These are phyloP conservation scores for Fabrea salina DNA, from an alignment of 169 alveolate genomes.

Conservation along the genomic window DNA sequence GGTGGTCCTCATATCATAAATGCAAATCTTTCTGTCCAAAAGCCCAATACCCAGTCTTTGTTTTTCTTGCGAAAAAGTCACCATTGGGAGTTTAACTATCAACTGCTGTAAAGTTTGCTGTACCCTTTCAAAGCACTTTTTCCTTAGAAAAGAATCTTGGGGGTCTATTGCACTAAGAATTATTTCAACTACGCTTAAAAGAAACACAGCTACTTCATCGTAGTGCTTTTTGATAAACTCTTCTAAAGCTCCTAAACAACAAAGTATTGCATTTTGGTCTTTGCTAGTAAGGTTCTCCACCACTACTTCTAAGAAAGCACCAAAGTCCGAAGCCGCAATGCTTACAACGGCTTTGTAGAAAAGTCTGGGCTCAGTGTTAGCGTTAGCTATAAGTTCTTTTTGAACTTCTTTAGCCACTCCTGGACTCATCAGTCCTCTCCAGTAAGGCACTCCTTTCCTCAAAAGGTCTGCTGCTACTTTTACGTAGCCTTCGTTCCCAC, in stretches of 20 bases:
- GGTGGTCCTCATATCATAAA: constrained; percentile 24
- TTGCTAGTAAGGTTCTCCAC: neutral
- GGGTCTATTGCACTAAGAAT: constrained; percentile 10
- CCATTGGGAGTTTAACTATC: constrained; percentile 4
- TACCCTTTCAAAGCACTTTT: constrained; percentile 4
- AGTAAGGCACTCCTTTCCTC: neutral
- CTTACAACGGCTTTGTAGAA: neutral
- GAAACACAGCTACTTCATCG: neutral
- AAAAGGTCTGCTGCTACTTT: neutral
- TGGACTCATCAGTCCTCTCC: neutral
- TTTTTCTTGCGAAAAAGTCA: neutral
- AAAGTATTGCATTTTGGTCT: neutral
- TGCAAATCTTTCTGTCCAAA: neutral
- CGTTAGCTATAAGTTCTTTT: neutral
- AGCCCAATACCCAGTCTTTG: constrained; percentile 26
- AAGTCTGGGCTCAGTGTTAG: neutral
- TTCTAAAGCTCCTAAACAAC: neutral
- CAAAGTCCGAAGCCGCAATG: neutral
- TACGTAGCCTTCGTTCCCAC: neutral
- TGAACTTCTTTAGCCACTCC: neutral
- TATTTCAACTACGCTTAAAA: neutral
- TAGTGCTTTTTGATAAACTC: neutral
- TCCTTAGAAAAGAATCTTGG: constrained; percentile 22
- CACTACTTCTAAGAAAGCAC: neutral
- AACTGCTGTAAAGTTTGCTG: neutral